Conservation (phyloP, 2,329 filamentous ascomycete species). For the Trichoderma harzianum region DNA sequence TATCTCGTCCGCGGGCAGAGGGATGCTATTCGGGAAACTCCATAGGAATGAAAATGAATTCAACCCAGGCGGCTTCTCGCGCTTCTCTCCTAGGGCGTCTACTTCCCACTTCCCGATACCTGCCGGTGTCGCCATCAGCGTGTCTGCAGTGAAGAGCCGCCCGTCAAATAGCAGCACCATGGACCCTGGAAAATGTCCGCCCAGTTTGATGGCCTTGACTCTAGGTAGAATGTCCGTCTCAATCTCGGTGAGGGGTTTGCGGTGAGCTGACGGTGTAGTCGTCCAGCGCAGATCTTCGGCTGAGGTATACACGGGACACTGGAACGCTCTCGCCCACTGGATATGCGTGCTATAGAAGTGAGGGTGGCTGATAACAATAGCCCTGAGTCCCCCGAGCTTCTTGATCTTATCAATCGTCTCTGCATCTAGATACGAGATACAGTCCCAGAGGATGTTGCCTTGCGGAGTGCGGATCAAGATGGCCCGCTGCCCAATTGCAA, state of each 20-base stretch:
- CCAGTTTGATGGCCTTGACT: constrained; percentile 63
- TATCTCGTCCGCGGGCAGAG: constrained; percentile 61
- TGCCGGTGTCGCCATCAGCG: constrained; percentile 66
- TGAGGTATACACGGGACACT: constrained; percentile 67
- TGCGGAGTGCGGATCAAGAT: constrained; percentile 61
- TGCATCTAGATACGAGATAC: constrained; percentile 65
- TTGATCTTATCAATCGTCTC: constrained; percentile 58
- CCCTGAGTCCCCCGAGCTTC: constrained; percentile 60
- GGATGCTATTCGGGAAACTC: constrained; percentile 73
- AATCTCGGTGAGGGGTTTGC: constrained; percentile 45
- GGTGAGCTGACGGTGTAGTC: constrained; percentile 41
- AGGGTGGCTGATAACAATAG: constrained; percentile 75
- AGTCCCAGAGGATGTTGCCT: constrained; percentile 80
- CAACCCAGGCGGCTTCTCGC: constrained; percentile 40
- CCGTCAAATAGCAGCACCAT: constrained; percentile 61
- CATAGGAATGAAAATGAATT: constrained; percentile 70
- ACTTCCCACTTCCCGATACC: constrained; percentile 45
- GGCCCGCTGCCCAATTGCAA: constrained; percentile 73
- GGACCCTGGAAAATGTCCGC: constrained; percentile 78
- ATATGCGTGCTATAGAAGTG: constrained; percentile 79
- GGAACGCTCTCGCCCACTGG: constrained; percentile 67
- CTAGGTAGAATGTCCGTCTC: constrained; percentile 45
- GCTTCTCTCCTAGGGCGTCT: constrained; percentile 36
- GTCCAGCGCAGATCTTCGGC: constrained; percentile 65
- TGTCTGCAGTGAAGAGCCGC: constrained; percentile 72